Evolutionary conservation across 2,329 filamentous ascomycete genomes (phyloP).

Genomic region (Phaeosphaeria sp.): DNA sequence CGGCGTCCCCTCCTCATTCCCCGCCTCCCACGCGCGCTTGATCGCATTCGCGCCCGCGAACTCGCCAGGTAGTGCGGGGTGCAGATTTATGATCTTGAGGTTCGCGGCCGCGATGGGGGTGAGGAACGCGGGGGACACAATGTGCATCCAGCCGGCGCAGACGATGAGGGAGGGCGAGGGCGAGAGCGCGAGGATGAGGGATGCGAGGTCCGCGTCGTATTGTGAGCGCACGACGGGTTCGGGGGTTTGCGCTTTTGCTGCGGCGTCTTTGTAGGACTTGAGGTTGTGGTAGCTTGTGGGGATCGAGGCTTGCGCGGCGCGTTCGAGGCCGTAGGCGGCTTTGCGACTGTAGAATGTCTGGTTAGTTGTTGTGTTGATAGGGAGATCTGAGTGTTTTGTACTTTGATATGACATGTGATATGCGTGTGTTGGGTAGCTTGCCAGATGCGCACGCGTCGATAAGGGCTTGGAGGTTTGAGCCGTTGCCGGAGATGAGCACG

Average conservation of each 20-base stretch:
- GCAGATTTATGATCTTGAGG: slow-evolving; percentile 80
- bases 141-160: slow-evolving; percentile 85
- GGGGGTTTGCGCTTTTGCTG: slow-evolving; percentile 54
- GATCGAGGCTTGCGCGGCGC: slow-evolving; percentile 67
- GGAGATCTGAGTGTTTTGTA: too few relatives aligned
- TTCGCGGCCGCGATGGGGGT: slow-evolving; percentile 68
- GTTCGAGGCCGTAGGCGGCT: slow-evolving; percentile 68
- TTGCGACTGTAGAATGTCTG: slow-evolving; percentile 48
- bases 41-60: slow-evolving; percentile 83
- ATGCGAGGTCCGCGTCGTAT: slow-evolving; percentile 79
- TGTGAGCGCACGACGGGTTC: slow-evolving; percentile 61
- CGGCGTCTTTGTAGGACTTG: slow-evolving; percentile 76
- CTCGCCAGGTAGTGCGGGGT: slow-evolving; percentile 75
- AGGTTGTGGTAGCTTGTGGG: slow-evolving; percentile 84
- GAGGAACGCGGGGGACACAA: slow-evolving; percentile 74
- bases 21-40: slow-evolving; percentile 77
- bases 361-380: too few relatives aligned
- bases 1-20: slow-evolving; percentile 70
- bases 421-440: slow-evolving; percentile 58
- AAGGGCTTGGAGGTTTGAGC: slow-evolving; percentile 81
- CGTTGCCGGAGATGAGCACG: slow-evolving; percentile 68
- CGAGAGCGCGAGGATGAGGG: slow-evolving; percentile 67
- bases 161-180: slow-evolving; percentile 73
- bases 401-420: slow-evolving; percentile 69
- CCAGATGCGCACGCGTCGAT: slow-evolving; percentile 64